Evolutionary conservation across 805 yeast genomes (phyloP).

Genomic region (Metschnikowia cubensis): DNA sequence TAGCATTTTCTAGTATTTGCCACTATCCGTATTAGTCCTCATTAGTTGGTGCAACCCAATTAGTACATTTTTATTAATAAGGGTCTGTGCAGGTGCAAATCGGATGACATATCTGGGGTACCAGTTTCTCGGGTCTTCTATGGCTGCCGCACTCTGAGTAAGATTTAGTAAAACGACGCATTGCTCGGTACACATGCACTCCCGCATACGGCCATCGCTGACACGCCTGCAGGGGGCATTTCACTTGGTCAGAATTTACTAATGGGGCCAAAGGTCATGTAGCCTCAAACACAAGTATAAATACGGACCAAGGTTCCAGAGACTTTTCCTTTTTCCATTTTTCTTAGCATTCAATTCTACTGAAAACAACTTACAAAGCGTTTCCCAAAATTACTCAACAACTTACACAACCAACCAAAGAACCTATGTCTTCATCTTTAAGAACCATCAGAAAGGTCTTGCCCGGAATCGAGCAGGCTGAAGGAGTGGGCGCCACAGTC

Average conservation of each 20-base stretch:
- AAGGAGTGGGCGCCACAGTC: conserved; percentile 86
- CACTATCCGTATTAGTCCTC: too few species aligned
- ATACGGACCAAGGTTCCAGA: not conserved
- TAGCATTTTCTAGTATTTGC: too few species aligned
- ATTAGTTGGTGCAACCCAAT: too few species aligned
- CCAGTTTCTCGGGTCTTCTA: not conserved
- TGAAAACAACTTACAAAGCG: not conserved
- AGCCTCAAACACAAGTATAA: not conserved
- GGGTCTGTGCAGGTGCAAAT: not conserved
- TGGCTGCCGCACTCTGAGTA: not conserved
- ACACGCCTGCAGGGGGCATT: not conserved
- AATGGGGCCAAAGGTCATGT: not conserved
- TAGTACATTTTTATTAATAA: too few species aligned
- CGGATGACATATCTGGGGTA: not conserved
- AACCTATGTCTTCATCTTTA: conserved; percentile 15
- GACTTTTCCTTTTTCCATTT: not conserved
- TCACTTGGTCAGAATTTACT: not conserved
- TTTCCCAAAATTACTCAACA: not conserved
- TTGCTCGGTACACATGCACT: not conserved
- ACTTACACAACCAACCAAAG: not conserved
- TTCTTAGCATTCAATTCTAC: not conserved
- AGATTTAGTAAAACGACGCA: conserved; percentile 1
- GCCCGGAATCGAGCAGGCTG: conserved; percentile 64
- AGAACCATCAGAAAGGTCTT: conserved; percentile 33
- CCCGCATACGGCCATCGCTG: not conserved